Evolutionary conservation across 129 eudicot species (phyloP).

Genomic region (Flaveria trinervia): DNA sequence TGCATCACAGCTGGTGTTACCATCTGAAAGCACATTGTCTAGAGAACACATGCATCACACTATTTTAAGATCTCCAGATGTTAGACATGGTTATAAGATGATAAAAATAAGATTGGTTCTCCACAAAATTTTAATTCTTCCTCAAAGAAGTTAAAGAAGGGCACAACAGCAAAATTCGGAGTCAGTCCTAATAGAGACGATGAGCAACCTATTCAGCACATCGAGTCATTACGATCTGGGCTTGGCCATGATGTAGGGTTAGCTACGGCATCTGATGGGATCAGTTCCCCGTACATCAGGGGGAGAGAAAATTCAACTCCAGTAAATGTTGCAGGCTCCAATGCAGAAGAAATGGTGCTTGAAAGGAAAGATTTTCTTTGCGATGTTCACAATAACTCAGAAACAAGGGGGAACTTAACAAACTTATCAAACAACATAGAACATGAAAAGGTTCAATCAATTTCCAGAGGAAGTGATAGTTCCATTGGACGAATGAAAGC

Average conservation of each 20-base stretch:
- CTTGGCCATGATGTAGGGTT: slow-evolving; percentile 19
- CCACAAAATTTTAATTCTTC: slow-evolving; percentile 36
- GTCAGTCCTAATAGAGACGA: slow-evolving; percentile 32
- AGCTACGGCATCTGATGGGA: slow-evolving; percentile 13
- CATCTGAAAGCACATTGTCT: slow-evolving; percentile 27
- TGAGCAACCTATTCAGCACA: slow-evolving; percentile 24
- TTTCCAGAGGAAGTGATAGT: slow-evolving; percentile 21
- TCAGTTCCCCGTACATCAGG: not conserved
- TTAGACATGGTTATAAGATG: slow-evolving; percentile 19
- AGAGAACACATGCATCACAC: slow-evolving; percentile 20
- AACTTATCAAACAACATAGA: slow-evolving; percentile 24
- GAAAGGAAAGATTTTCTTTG: slow-evolving; percentile 17
- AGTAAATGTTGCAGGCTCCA: slow-evolving; percentile 28
- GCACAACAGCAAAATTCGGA: slow-evolving; percentile 31
- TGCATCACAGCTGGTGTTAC: slow-evolving; percentile 37
- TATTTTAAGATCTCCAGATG: slow-evolving; percentile 24
- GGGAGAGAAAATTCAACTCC: slow-evolving; percentile 29
- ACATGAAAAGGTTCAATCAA: slow-evolving; percentile 18
- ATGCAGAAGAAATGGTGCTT: slow-evolving; percentile 25
- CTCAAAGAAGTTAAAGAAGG: slow-evolving; percentile 28
- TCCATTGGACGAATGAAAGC: slow-evolving; percentile 15
- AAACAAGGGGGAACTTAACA: slow-evolving; percentile 21
- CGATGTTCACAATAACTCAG: slow-evolving; percentile 23
- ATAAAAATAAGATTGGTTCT: slow-evolving; percentile 23
- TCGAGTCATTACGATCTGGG: slow-evolving; percentile 24